phyloP scores from a whole-genome alignment of 257 asterid species.

The Gentiana straminea region DNA sequence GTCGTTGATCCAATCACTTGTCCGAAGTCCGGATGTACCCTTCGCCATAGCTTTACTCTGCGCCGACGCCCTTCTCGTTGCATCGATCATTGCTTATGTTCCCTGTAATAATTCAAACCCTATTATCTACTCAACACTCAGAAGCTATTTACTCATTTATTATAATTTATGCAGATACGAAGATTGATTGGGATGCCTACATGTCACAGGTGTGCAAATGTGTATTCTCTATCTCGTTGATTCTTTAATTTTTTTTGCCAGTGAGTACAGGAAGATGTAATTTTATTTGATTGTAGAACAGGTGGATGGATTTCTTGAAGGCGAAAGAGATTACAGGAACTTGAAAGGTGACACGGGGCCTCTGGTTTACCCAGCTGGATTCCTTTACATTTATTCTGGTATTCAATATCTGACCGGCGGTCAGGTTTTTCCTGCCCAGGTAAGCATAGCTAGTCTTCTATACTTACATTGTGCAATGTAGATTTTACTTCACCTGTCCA shows the following conservation, averaged over 20 bases:
- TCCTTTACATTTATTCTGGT: slow-evolving; percentile 79
- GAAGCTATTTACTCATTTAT: too few species aligned
- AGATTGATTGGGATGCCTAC: slow-evolving; percentile 99
- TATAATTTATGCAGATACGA: slow-evolving; percentile 48
- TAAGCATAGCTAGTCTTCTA: slow-evolving; percentile 12
- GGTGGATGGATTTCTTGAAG: slow-evolving; percentile 77
- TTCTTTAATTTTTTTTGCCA: slow-evolving; percentile 2
- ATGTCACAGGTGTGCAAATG: slow-evolving; percentile 73
- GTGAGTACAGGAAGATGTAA: slow-evolving; percentile 3
- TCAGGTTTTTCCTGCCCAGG: slow-evolving; percentile 82
- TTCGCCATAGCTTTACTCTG: slow-evolving; percentile 46
- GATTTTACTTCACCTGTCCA: too few species aligned
- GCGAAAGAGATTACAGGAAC: slow-evolving; percentile 88
- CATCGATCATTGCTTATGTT: slow-evolving; percentile 60
- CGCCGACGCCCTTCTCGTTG: slow-evolving; percentile 60
- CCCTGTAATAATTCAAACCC: slow-evolving; percentile 47
- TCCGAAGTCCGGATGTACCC: slow-evolving; percentile 24
- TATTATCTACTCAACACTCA: background rate
- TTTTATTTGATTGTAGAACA: slow-evolving; percentile 17
- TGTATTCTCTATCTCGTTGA: background rate
- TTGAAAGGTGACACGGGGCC: slow-evolving; percentile 96
- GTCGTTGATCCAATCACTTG: slow-evolving; percentile 12
- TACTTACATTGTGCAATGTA: slow-evolving; percentile 3
- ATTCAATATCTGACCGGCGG: slow-evolving; percentile 77
- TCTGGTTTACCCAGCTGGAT: slow-evolving; percentile 94